Evolutionary conservation across 257 asterid species (phyloP), one percentile per base, ranked within the genome.

Genomic region (Ocimum tenuiflorum): DNA sequence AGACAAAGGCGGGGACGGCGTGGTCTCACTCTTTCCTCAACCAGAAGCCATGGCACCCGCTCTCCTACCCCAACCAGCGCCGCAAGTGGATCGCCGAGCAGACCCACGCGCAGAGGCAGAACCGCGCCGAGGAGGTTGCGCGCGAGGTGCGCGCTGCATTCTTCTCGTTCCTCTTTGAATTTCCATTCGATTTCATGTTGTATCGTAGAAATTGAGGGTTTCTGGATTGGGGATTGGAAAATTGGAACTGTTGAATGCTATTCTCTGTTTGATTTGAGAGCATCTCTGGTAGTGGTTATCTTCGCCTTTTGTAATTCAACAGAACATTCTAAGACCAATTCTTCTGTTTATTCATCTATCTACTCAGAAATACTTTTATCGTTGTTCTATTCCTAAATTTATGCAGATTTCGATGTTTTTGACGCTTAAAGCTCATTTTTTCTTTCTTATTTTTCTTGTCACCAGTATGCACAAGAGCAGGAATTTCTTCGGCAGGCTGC

Each of bases 21-120:
- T 94, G 99, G 99, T 94, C 99, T 36, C 99, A 94, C 78, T 60
- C 75, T 13, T 94, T 72, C 83, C 90, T 94, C 57, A 94, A 94
- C 74, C 99, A 94, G 89, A 94, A 94, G 79, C 99, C 99, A 7
- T 94, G 99, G 97, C 97, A 94, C 36, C 99, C 99, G 38, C 97
- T 94, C 47, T 94, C 99, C 60, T 94, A 94, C 72, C 99, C 99
- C 31, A 94, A 94, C 70, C 99, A 94, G 78, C 97, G 99, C 72
- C 97, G 99, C 64, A 94, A 94, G 63, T 88, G 99, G 99, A 94
- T 94, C 67, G 99, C 99, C 68, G 99, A 94, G 71, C 99, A 94
- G 73, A 88, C 96, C 47, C 82, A 87, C 69, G 85, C 95, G 61
- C 85, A 90, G 67, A 78, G 73, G 48, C 43, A 80, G 72, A 88